phyloP scores from a whole-genome alignment of 306 rosid genomes.

The Macrotyloma uniflorum region DNA sequence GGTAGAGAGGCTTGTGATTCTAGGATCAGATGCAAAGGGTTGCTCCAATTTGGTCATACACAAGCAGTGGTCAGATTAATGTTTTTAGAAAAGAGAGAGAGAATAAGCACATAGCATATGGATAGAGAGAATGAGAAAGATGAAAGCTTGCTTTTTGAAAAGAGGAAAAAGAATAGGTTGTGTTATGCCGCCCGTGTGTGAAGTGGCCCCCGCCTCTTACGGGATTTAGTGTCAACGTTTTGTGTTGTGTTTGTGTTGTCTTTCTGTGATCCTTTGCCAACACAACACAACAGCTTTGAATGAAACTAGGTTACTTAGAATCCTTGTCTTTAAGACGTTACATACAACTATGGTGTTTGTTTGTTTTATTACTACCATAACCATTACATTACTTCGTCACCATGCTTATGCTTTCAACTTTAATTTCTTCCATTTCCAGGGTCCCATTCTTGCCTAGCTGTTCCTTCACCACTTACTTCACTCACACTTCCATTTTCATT shows the following conservation, averaged over 20 bases:
- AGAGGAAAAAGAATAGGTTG: not conserved
- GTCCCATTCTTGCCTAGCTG: slow-evolving; percentile 28
- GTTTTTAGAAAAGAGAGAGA: slow-evolving; percentile 21
- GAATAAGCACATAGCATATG: slow-evolving; percentile 26
- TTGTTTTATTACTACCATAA: not conserved
- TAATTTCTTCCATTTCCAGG: slow-evolving; percentile 32
- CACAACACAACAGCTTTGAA: not conserved
- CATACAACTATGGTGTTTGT: not conserved
- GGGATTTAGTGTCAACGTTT: slow-evolving; percentile 15
- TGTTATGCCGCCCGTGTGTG: slow-evolving; percentile 42
- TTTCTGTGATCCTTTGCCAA: not conserved
- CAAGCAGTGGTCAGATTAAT: slow-evolving; percentile 22
- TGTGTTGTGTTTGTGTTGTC: slow-evolving; percentile 24
- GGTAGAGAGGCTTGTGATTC: slow-evolving; percentile 47
- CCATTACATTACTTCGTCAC: not conserved
- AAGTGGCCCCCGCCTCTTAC: slow-evolving; percentile 26
- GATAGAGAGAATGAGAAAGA: slow-evolving; percentile 20
- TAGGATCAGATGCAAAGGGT: slow-evolving; percentile 54
- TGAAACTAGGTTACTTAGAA: not conserved
- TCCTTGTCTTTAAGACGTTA: not conserved
- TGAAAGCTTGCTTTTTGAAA: slow-evolving; percentile 48
- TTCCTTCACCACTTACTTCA: slow-evolving; percentile 24
- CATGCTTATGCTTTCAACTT: slow-evolving; percentile 56
- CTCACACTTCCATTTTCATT: slow-evolving; percentile 4
- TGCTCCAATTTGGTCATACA: slow-evolving; percentile 38